phyloP scores from a whole-genome alignment of 148 eudicot genomes.

The Fagopyrum tataricum region DNA sequence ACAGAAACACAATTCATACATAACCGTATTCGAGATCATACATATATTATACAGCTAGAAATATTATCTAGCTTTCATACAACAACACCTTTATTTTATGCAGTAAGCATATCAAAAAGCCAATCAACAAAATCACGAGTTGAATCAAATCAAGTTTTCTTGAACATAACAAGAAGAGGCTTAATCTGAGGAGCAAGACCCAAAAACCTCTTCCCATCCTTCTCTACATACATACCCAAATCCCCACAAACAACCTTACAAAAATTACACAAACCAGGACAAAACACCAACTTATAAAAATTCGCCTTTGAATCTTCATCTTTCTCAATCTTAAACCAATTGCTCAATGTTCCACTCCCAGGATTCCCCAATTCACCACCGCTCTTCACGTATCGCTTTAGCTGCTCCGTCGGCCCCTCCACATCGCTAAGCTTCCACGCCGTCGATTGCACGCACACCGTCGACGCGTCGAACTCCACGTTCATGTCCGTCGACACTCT shows the following conservation, averaged over 20 bases:
- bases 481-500: conserved; percentile 31
- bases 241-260: conserved; percentile 48
- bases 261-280: conserved; percentile 44
- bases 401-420: conserved; percentile 12
- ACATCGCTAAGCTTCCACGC: conserved; percentile 32
- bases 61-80: neutral
- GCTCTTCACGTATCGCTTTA: conserved; percentile 17
- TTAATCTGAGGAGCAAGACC: conserved; percentile 4
- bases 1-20: too few relatives aligned
- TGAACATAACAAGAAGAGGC: conserved; percentile 8
- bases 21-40: neutral
- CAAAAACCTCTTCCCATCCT: neutral
- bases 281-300: conserved; percentile 46
- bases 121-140: too few relatives aligned
- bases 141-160: neutral
- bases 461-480: conserved; percentile 24
- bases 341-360: conserved; percentile 26
- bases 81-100: neutral
- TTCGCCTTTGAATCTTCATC: conserved; percentile 4
- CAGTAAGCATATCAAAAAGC: neutral
- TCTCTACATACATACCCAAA: conserved; percentile 30
- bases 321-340: conserved; percentile 50
- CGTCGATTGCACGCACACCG: conserved; percentile 26
- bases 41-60: neutral
- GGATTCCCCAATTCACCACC: conserved; percentile 40